phyloP scores from a whole-genome alignment of 2,329 filamentous ascomycete species.

The Magnaporthales sp. region DNA sequence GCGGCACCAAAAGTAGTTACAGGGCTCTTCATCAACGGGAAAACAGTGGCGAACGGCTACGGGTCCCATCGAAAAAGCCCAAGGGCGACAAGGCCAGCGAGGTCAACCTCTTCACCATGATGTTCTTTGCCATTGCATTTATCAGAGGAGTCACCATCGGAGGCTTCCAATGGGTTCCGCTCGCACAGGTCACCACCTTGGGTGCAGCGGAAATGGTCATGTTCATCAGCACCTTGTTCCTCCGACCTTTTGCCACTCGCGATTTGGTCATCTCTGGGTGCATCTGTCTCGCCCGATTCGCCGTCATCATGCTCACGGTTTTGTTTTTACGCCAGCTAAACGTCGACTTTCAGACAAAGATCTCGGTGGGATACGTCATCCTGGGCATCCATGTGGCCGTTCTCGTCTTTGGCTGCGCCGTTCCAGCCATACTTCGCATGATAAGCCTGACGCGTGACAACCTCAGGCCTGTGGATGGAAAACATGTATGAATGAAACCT shows the following conservation, averaged over 20 bases:
- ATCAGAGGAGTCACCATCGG: background rate
- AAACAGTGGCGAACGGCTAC: background rate
- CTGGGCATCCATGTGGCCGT: slow-evolving; percentile 57
- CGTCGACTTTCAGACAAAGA: slow-evolving; percentile 45
- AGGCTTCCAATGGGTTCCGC: background rate
- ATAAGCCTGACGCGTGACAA: background rate
- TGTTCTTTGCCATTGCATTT: background rate
- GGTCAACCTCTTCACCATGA: background rate
- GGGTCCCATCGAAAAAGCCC: background rate
- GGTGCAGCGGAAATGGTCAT: slow-evolving; percentile 62
- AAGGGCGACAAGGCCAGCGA: background rate
- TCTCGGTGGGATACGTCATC: slow-evolving; percentile 63
- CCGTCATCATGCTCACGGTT: slow-evolving; percentile 31
- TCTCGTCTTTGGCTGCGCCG: slow-evolving; percentile 59
- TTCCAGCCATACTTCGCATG: slow-evolving; percentile 44
- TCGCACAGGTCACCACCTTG: slow-evolving; percentile 59
- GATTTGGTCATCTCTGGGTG: slow-evolving; percentile 55
- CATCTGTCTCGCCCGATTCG: slow-evolving; percentile 50
- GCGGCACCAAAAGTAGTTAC: background rate
- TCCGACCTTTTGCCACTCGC: slow-evolving; percentile 55
- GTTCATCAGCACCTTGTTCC: slow-evolving; percentile 55
- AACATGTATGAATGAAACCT: background rate
- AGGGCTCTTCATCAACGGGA: background rate
- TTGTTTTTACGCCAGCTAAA: slow-evolving; percentile 53
- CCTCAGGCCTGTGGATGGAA: background rate